phyloP scores from a whole-genome alignment of 1,284 basidiomycete species.

The Mrakiaceae sp. region DNA sequence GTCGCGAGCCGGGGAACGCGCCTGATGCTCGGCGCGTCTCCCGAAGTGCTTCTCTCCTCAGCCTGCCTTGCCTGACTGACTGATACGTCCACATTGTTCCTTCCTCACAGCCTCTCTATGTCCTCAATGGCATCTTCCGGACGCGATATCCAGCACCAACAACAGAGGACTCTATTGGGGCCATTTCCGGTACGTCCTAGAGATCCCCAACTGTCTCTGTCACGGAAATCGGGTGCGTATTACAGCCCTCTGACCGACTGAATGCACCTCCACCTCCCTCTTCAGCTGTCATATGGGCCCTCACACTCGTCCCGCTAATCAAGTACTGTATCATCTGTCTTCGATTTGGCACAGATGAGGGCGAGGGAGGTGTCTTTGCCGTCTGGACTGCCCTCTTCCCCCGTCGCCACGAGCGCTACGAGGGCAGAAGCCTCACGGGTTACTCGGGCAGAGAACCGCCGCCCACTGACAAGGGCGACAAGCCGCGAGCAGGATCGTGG shows the following conservation, averaged over 20 bases:
- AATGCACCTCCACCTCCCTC: constrained; percentile 25
- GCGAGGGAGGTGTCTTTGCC: constrained; percentile 55
- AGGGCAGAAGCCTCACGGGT: constrained; percentile 45
- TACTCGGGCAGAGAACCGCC: constrained; percentile 19
- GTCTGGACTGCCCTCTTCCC: constrained; percentile 52
- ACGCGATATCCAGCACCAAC: background rate
- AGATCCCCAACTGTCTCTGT: no score
- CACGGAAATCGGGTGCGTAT: no score
- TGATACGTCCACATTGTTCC: constrained; percentile 32
- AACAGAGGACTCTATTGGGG: constrained; percentile 52
- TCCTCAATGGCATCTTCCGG: constrained; percentile 53
- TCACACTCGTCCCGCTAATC: constrained; percentile 49
- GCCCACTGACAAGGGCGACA: background rate
- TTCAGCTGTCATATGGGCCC: constrained; percentile 45
- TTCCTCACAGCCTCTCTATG: constrained; percentile 42
- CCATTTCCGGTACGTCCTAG: constrained; percentile 31
- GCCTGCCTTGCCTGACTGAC: background rate
- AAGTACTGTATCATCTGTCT: constrained; percentile 49
- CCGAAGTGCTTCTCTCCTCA: background rate
- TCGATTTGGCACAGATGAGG: constrained; percentile 49
- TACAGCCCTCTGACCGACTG: no score
- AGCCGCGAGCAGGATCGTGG: background rate
- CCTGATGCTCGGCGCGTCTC: background rate
- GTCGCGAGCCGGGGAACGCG: no score
- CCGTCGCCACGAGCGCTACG: constrained; percentile 39